phyloP scores from a whole-genome alignment of 495 filamentous ascomycete species.

The Chaetomidium leptoderma region DNA sequence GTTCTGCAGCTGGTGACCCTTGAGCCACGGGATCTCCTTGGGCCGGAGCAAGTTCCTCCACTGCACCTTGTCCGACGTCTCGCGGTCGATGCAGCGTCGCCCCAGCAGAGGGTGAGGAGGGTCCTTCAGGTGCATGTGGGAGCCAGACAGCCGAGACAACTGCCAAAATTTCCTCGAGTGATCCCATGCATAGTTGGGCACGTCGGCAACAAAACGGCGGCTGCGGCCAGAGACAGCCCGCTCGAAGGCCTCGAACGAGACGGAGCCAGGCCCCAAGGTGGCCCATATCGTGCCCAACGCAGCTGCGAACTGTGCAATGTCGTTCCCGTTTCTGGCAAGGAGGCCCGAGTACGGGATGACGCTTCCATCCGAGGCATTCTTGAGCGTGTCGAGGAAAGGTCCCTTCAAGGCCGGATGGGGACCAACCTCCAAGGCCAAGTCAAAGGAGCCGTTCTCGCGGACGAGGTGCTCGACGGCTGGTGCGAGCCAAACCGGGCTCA shows the following conservation, averaged over 20 bases:
- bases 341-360: background rate
- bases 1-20: slow-evolving; percentile 38
- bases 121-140: slow-evolving; percentile 15
- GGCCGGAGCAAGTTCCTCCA: slow-evolving; percentile 45
- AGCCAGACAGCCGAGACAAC: slow-evolving; percentile 39
- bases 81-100: slow-evolving; percentile 26
- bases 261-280: slow-evolving; percentile 10
- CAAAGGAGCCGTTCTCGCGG: background rate
- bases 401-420: slow-evolving; percentile 2
- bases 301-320: slow-evolving; percentile 27
- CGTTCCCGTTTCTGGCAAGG: background rate
- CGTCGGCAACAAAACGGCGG: slow-evolving; percentile 31
- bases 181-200: slow-evolving; percentile 51
- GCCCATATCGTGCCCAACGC: slow-evolving; percentile 35
- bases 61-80: slow-evolving; percentile 19
- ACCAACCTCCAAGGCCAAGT: background rate
- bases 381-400: background rate
- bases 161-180: slow-evolving; percentile 43
- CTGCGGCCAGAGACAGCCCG: background rate
- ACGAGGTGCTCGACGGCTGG: background rate
- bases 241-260: background rate
- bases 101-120: slow-evolving; percentile 45
- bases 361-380: background rate
- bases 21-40: slow-evolving; percentile 43
- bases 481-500: background rate